Evolutionary conservation across 345 rosid genomes (phyloP).

Genomic region (Tarenaya hassleriana): DNA sequence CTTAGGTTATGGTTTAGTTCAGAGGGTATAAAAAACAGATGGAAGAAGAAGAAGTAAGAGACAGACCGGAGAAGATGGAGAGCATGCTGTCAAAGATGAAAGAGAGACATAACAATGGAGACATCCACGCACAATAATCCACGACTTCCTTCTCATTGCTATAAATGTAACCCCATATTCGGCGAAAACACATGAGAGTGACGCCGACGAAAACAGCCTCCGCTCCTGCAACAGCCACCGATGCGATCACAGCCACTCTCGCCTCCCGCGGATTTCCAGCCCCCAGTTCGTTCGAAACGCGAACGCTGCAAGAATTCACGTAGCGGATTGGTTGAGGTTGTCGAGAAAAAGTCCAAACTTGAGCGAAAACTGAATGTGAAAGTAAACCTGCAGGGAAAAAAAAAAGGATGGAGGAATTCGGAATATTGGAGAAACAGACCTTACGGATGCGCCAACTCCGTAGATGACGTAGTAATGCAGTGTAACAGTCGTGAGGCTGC

Average conservation of each 20-base stretch:
- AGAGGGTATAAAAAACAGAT: too few species aligned
- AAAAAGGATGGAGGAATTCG: too few species aligned
- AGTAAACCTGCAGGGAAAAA: too few species aligned
- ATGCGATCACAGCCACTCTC: constrained; percentile 13
- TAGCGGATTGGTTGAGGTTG: too few species aligned
- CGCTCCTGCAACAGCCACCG: background rate
- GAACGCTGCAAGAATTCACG: constrained; percentile 30
- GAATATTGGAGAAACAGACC: constrained; percentile 20
- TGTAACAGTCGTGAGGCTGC: constrained; percentile 27
- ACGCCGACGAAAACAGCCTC: constrained; percentile 21
- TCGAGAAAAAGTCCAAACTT: too few species aligned
- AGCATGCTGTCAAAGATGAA: constrained; percentile 22
- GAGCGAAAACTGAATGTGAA: background rate
- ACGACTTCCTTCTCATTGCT: constrained; percentile 28
- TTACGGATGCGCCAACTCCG: constrained; percentile 35
- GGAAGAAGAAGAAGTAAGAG: background rate
- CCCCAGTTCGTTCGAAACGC: constrained; percentile 35
- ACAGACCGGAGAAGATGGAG: constrained; percentile 25
- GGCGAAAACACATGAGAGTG: constrained; percentile 17
- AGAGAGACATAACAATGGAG: constrained; percentile 16
- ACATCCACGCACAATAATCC: constrained; percentile 19
- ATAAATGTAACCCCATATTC: constrained; percentile 23
- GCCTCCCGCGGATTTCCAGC: constrained; percentile 32
- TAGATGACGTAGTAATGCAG: constrained; percentile 28
- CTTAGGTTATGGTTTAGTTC: too few species aligned